Percentiles rank a stretch among this genome's conserved stretches.
Conservation (phyloP, 108 stramenopile genomes). For the Pseudonitzschia pungens region DNA sequence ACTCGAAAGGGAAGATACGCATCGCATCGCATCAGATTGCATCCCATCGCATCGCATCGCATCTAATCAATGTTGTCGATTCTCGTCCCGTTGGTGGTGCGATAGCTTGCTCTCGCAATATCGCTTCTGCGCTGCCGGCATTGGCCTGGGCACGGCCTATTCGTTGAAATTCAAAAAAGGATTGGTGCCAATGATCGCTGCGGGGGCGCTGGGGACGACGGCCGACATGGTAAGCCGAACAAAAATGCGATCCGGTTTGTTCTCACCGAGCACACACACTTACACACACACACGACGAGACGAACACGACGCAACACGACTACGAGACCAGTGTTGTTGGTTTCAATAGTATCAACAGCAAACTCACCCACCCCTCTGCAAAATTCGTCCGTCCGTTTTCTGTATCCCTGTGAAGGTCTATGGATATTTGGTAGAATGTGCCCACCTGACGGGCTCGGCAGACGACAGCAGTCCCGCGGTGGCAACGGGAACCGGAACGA, state of each 20-base stretch:
- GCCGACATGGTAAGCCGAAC: slow-evolving; percentile 31
- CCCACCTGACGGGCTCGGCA: slow-evolving; percentile 14
- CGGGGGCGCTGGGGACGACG: slow-evolving; percentile 41
- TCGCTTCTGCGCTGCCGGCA: slow-evolving; percentile 33
- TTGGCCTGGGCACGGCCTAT: slow-evolving; percentile 43
- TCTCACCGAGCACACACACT: too few species aligned
- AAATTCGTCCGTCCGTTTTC: background rate
- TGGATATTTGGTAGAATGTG: slow-evolving; percentile 43
- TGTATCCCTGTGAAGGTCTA: slow-evolving; percentile 8
- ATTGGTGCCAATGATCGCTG: slow-evolving; percentile 41
- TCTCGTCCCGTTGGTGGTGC: background rate
- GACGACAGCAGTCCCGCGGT: background rate
- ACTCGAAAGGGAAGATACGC: background rate
- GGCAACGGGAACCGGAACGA: background rate
- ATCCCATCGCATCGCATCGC: background rate
- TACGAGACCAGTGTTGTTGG: background rate
- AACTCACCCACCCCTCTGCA: background rate
- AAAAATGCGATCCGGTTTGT: background rate
- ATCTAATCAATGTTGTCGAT: background rate
- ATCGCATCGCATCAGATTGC: background rate
- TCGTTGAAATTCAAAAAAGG: slow-evolving; percentile 38
- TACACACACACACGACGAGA: too few species aligned
- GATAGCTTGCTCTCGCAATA: slow-evolving; percentile 36
- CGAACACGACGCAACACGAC: slow-evolving; percentile 10
- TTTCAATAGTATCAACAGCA: too few species aligned